A percentile compares a stretch with the other conserved stretches of the same genome.
Conservation (phyloP, 1,139 yeast genomes). For the Wickerhamomyces sp. region DNA sequence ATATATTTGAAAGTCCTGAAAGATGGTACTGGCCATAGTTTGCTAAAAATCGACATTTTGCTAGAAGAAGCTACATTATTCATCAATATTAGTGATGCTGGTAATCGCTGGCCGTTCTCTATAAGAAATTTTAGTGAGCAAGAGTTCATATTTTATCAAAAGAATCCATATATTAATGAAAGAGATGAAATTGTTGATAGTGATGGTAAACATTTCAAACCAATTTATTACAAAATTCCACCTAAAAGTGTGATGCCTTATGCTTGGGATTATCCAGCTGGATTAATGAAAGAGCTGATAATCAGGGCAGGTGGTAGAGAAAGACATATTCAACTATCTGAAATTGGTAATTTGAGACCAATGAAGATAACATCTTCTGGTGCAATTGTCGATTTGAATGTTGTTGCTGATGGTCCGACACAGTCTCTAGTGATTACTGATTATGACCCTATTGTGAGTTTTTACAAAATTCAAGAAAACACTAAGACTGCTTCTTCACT, state of each 20-base stretch:
- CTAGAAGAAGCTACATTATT: conserved; percentile 81
- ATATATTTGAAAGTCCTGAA: conserved; percentile 66
- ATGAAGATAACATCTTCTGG: conserved; percentile 60
- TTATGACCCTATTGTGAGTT: conserved; percentile 72
- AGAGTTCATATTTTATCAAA: conserved; percentile 82
- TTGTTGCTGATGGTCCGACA: conserved; percentile 94
- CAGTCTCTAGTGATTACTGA: conserved; percentile 82
- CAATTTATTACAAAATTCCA: conserved; percentile 75
- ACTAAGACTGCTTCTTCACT: conserved; percentile 23
- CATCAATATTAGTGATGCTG: conserved; percentile 68
- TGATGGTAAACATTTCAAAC: conserved; percentile 44
- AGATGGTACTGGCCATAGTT: conserved; percentile 58
- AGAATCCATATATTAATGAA: conserved; percentile 74
- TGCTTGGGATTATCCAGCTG: conserved; percentile 97
- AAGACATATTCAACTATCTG: conserved; percentile 80
- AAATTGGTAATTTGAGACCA: conserved; percentile 87
- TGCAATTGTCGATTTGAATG: conserved; percentile 78
- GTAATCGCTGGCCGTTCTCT: conserved; percentile 86
- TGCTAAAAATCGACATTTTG: conserved; percentile 68
- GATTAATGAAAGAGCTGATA: conserved; percentile 74
- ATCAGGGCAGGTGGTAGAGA: conserved; percentile 70
- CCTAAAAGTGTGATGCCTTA: conserved; percentile 96
- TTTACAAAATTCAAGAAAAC: conserved; percentile 47
- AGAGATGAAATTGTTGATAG: conserved; percentile 53
- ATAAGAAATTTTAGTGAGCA: conserved; percentile 82